These are phyloP conservation scores for Gnomoniopsis sp. DNA, from an alignment of 2,329 filamentous ascomycete species.

Conservation along the genomic window DNA sequence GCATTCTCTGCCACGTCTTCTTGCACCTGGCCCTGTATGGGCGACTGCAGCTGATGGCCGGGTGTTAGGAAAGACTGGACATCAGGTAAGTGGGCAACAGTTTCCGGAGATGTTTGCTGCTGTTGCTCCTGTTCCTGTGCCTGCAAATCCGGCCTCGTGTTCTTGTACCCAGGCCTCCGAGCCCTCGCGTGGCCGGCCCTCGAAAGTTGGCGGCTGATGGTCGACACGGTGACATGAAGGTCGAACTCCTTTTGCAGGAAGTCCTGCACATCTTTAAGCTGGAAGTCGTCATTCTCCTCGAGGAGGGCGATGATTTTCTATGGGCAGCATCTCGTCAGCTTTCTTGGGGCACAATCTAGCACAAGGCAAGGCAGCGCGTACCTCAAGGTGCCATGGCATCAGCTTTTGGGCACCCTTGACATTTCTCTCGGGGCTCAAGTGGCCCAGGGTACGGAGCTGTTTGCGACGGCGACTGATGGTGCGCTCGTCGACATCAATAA, in stretches of 20 bases:
- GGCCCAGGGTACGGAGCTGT: constrained; percentile 16
- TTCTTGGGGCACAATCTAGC: neutral
- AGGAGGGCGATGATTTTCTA: constrained; percentile 17
- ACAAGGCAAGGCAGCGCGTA: neutral
- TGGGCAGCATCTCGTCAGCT: neutral
- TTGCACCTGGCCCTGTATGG: neutral
- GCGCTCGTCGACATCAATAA: constrained; percentile 16
- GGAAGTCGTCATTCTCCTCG: constrained; percentile 14
- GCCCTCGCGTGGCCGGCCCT: constrained; percentile 13
- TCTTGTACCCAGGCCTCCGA: constrained; percentile 16
- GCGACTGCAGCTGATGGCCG: neutral
- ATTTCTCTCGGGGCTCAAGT: constrained; percentile 15
- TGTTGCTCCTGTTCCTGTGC: neutral
- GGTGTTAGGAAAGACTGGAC: neutral
- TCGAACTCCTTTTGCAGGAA: constrained; percentile 16
- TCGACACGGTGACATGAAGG: constrained; percentile 14
- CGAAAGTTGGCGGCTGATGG: constrained; percentile 16
- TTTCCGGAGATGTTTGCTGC: neutral
- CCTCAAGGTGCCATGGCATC: constrained; percentile 17
- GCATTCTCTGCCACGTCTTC: neutral
- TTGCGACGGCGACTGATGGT: constrained; percentile 14
- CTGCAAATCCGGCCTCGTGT: constrained; percentile 15
- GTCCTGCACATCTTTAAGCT: constrained; percentile 14
- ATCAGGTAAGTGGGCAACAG: neutral
- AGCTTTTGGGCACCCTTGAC: constrained; percentile 18